Evolutionary conservation across 345 rosid genomes (phyloP), one percentile per base, ranked within the genome.

Genomic region (Aethionema arabicum): DNA sequence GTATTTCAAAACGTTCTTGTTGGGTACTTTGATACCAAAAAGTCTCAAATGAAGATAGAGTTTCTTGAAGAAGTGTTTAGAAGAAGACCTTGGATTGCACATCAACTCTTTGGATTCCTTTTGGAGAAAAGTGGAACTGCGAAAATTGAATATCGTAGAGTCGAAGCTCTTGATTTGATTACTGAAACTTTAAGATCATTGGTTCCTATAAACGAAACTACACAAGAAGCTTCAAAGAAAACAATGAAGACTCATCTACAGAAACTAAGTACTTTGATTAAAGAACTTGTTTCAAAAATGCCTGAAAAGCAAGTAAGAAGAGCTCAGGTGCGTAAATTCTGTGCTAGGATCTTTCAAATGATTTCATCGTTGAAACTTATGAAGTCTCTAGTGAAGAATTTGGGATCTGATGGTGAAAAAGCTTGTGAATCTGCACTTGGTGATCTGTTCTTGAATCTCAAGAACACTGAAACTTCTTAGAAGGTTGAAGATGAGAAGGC

Each of bases 91-190:
- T 82, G 92, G 90, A 79, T 90, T 35, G 90, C 84, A 40, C 78
- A 72, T 40, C 76, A 66, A 49, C 81, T 85, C 32, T 79, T 88
- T 7, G 78, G 80, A 15, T 83, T 80, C 63, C 63, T 93, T 67
- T 14, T 90, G 59, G 95, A 86, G 57, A 87, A 82, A 33, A 82
- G 87, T 54, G 76, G 73, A 53, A 47, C 48, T 55, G 74, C 89
- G 30, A 87, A 80, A 64, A 79, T 80, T 8, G 96, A 83, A 35
- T 93, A 78, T 49, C 88, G 97, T n/a, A 80, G 81, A 53, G 81
- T 86, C 37, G 95, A 90, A 67, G 78, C 90, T 35, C 95, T 90
- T 50, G 96, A 86, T 57, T 40, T 87, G 71, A 82, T 90, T 56
- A 65, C 77, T 38, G 97, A 87, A 64, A 80, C 86, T 40, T 57